Evolutionary conservation across 192 early-diverging fungal genomes (phyloP), one percentile per base, ranked within the genome.

Genomic region (Dissophora globulifera): DNA sequence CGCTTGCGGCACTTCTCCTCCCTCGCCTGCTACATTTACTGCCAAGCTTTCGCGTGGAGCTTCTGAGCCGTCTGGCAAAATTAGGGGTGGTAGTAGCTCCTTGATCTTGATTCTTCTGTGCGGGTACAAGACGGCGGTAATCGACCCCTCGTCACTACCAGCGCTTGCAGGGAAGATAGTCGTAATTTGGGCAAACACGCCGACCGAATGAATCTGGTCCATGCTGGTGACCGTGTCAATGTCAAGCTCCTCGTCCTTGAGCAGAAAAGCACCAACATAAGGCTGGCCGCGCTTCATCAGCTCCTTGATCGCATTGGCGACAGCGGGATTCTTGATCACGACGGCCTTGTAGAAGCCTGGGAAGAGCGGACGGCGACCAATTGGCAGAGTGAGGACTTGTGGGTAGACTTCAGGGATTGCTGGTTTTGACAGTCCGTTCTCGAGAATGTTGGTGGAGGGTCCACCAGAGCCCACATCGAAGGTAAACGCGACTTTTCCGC

Each of bases 331-430:
- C 79, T 96, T 96, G 57, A 99, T 95, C 25, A 95, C 95, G 25
- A 99, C 91, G 7, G 96, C 94, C 83, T 99, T 99, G 85, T 97
- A 99, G 74, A 97, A 96, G 26, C 96, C 96, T 20, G 97, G 97
- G 64, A 99, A 99, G 22, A 99, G 81, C 19, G 96, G 96, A 23
- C 97, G 86, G 11, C 94, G 84, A 17, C 94, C 93, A 54, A 99
- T 92, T 0, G 97, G 97, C 30, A 99, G 85, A 20, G 95, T 94
- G 66, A 99, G 83, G 0, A 98, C 91, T 62, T 97, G 94, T 7
- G 97, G 93, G 69, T 97, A 98, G 45, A 91, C 88, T 38, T 95
- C 93, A 6, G 96, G 96, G 9, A 97, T 91, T 8, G 91, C 87
- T 13, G 91, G 90, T 67, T 91, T 91, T 68, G 90, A 85, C 19